Conservation (phyloP, 1,284 basidiomycete species). For the Leccinum solheimii region DNA sequence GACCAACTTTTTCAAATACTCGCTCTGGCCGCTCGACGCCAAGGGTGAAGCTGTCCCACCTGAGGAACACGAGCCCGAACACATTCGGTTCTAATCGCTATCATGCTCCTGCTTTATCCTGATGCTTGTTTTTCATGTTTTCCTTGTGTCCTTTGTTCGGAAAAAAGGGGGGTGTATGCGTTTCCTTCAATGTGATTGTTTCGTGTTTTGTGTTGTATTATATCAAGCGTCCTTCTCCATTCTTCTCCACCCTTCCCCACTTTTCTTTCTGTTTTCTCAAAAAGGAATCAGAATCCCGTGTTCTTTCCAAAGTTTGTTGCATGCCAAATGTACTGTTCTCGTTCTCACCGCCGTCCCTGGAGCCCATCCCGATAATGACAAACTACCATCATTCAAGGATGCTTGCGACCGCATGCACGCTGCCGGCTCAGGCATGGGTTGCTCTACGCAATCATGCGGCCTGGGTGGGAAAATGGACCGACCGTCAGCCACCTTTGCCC, state of each 20-base stretch:
- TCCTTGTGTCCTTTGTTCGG: background rate
- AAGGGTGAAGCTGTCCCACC: conserved; percentile 50
- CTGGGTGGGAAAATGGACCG: background rate
- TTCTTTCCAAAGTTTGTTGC: background rate
- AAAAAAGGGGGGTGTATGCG: background rate
- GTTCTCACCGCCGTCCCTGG: background rate
- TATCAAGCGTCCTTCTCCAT: background rate
- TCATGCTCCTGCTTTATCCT: background rate
- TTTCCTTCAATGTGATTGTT: background rate
- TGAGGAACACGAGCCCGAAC: conserved; percentile 54
- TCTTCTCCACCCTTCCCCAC: background rate
- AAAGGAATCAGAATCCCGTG: background rate
- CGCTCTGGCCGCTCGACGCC: conserved; percentile 72
- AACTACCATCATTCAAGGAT: background rate
- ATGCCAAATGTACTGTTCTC: background rate
- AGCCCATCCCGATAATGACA: background rate
- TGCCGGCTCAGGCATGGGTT: too few relatives aligned
- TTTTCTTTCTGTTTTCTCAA: background rate
- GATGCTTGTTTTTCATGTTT: background rate
- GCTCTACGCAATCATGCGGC: background rate
- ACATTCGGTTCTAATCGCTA: conserved; percentile 38
- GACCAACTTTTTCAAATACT: conserved; percentile 66
- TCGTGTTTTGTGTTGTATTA: background rate
- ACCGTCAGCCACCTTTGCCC: too few relatives aligned
- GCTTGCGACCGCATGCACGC: background rate